phyloP scores from a whole-genome alignment of 2,329 filamentous ascomycete genomes.

The Chaetomiaceae sp. region DNA sequence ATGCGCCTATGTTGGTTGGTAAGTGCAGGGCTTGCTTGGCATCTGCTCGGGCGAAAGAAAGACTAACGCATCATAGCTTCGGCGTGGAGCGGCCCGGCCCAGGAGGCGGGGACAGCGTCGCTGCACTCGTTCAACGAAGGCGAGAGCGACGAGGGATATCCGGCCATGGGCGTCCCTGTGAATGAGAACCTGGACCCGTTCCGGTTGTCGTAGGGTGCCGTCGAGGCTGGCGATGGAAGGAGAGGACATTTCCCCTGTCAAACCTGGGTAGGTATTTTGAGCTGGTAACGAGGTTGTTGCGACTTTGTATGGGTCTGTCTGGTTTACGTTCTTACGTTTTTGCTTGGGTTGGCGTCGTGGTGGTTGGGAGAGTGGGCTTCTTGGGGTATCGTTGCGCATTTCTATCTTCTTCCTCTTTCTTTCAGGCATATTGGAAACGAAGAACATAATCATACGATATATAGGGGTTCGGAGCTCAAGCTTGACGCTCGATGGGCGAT shows the following conservation, averaged over 20 bases:
- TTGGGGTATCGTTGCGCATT: neutral
- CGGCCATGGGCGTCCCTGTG: slow-evolving; percentile 55
- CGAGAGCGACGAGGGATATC: slow-evolving; percentile 58
- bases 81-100: slow-evolving; percentile 74
- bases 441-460: no score
- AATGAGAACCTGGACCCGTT: slow-evolving; percentile 52
- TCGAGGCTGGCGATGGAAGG: neutral
- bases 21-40: slow-evolving; percentile 29
- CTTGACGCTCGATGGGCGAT: no score
- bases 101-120: slow-evolving; percentile 67
- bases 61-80: slow-evolving; percentile 53
- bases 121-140: slow-evolving; percentile 74
- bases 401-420: no score
- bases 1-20: slow-evolving; percentile 71
- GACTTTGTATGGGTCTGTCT: neutral
- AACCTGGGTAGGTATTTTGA: neutral
- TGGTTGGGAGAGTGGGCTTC: no score
- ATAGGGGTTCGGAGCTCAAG: no score
- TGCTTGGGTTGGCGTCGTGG: no score
- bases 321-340: no score
- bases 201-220: neutral
- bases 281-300: neutral
- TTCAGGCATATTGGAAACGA: no score
- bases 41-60: neutral
- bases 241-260: neutral